Conservation (phyloP, 495 filamentous ascomycete species). For the Schizothecium vesticola region DNA sequence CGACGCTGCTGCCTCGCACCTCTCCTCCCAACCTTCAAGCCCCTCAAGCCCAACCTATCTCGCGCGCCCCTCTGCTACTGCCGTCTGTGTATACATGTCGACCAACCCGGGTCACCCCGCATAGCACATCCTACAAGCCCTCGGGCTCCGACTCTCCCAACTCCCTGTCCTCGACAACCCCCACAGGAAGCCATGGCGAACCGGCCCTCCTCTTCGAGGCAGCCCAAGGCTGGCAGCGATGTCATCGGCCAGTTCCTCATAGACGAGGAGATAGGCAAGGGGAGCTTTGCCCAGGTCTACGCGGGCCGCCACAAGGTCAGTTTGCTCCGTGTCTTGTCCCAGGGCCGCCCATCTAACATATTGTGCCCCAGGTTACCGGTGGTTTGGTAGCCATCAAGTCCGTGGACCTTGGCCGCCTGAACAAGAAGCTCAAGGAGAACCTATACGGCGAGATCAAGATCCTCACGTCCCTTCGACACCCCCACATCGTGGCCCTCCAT, state of each 20-base stretch:
- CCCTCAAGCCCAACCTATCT: constrained; percentile 4
- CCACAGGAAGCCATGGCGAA: constrained; percentile 46
- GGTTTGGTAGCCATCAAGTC: constrained; percentile 90
- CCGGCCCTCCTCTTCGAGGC: constrained; percentile 35
- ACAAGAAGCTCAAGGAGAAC: constrained; percentile 93
- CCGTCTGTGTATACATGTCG: constrained; percentile 43
- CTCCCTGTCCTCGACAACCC: constrained; percentile 41
- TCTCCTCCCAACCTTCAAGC: constrained; percentile 3
- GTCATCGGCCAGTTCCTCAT: constrained; percentile 71
- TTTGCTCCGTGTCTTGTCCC: neutral
- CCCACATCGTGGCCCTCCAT: constrained; percentile 93
- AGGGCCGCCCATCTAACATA: constrained; percentile 35
- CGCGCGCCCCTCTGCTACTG: constrained; percentile 4
- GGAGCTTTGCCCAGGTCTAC: constrained; percentile 94
- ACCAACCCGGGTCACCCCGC: constrained; percentile 34
- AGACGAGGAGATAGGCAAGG: constrained; percentile 83
- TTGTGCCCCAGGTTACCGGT: constrained; percentile 47
- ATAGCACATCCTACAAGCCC: constrained; percentile 42
- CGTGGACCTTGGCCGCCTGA: constrained; percentile 81
- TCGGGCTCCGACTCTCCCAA: constrained; percentile 35
- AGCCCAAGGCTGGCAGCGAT: constrained; percentile 48
- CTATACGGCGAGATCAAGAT: constrained; percentile 93
- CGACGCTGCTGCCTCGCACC: constrained; percentile 11
- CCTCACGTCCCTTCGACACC: constrained; percentile 83
- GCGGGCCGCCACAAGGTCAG: constrained; percentile 78